A percentile compares a stretch with the other conserved stretches of the same genome.
These are phyloP conservation scores for Aspergillus awamori DNA, from an alignment of 2,329 filamentous ascomycete genomes.

Conservation along the genomic window DNA sequence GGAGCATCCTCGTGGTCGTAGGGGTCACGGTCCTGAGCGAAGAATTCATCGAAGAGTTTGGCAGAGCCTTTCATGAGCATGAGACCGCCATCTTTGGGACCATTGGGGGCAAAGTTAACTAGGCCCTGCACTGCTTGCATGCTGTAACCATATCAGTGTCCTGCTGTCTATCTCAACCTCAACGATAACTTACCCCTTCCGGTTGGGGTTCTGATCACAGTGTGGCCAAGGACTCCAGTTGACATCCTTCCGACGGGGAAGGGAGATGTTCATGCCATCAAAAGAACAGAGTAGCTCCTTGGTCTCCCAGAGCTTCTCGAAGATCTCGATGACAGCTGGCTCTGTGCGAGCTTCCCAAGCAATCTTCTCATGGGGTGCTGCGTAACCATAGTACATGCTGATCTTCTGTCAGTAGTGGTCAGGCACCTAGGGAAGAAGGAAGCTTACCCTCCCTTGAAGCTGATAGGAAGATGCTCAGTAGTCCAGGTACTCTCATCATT, in stretches of 20 bases:
- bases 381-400: conserved; percentile 52
- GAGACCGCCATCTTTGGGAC: conserved; percentile 43
- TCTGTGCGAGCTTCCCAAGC: conserved; percentile 52
- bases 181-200: neutral
- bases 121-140: conserved; percentile 45
- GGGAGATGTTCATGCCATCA: conserved; percentile 49
- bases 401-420: no score
- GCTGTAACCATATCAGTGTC: no score
- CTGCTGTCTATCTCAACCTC: no score
- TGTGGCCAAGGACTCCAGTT: conserved; percentile 51
- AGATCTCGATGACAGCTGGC: conserved; percentile 50
- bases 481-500: conserved; percentile 39
- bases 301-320: conserved; percentile 51
- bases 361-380: conserved; percentile 53
- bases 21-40: neutral
- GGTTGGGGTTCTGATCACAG: conserved; percentile 47
- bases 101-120: conserved; percentile 46
- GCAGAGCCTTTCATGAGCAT: conserved; percentile 39
- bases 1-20: neutral
- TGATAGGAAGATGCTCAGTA: conserved; percentile 38
- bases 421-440: no score
- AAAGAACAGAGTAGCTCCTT: conserved; percentile 54
- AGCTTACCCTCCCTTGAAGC: conserved; percentile 47
- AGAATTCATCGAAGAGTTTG: conserved; percentile 34
- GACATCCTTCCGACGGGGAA: conserved; percentile 20